Conservation (phyloP, 1,284 basidiomycete genomes). For the Marasmius tenuissimus region DNA sequence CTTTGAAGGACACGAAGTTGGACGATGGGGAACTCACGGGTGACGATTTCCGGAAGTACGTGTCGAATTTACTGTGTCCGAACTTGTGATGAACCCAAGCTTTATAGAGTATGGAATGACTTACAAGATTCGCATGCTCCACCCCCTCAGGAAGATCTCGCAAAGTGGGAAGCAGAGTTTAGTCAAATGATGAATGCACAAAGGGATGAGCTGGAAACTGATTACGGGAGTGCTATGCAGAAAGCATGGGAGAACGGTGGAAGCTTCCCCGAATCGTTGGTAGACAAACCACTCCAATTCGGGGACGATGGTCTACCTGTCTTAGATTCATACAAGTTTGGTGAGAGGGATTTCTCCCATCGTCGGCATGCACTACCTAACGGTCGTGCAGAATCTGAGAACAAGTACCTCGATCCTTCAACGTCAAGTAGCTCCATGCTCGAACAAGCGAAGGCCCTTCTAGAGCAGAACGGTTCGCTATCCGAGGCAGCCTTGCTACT, state of each 20-base stretch:
- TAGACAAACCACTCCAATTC: conserved; percentile 47
- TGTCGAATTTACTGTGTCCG: background rate
- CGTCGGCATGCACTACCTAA: conserved; percentile 2
- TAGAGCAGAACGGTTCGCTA: conserved; percentile 80
- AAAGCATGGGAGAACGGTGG: conserved; percentile 61
- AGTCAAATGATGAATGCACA: conserved; percentile 73
- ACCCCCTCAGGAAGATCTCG: conserved; percentile 63
- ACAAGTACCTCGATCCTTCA: conserved; percentile 63
- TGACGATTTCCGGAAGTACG: conserved; percentile 50
- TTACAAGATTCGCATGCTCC: conserved; percentile 57
- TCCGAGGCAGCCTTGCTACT: conserved; percentile 83
- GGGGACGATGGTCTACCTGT: conserved; percentile 75
- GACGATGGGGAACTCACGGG: conserved; percentile 23
- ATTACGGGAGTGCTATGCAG: conserved; percentile 62
- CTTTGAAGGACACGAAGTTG: conserved; percentile 37
- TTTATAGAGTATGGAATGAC: conserved; percentile 55
- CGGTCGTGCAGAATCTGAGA: conserved; percentile 53
- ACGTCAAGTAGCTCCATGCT: conserved; percentile 59
- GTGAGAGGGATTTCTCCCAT: conserved; percentile 40
- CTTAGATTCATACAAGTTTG: conserved; percentile 72
- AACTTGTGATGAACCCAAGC: conserved; percentile 4
- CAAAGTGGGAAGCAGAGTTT: conserved; percentile 90
- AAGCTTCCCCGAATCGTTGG: conserved; percentile 39
- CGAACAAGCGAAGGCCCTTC: conserved; percentile 67
- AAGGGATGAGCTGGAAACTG: conserved; percentile 61